Base-by-base conservation (phyloP, 768 basidiomycete species). In the Lyophyllum shimeji region DNA sequence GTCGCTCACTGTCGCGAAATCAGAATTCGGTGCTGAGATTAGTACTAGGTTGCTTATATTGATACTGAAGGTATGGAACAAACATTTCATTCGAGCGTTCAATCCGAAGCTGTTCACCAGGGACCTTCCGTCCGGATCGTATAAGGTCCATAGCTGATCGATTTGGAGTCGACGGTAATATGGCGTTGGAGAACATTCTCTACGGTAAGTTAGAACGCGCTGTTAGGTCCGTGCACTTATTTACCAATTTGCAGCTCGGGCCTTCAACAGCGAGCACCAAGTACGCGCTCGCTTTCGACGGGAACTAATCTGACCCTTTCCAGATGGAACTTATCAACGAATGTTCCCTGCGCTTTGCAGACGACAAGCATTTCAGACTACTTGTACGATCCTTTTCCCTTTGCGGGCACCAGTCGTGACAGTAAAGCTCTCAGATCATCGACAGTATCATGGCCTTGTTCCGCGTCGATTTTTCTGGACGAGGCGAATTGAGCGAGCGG, bases 401-500 rank as follows among this genome's bases (percentile, higher is more conserved):
- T 33, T 21, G 23, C 37, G 23, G 46, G 49, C 12, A n/a, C 46
- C 33, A 9, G 42, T 33, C 47, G 49, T 67, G 40, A 71, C 34
- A 27, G 21, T 55, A 24, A 18, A 33, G 31, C 40, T 44, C 53
- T 5, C 65, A 96, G 89, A 94, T 98, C 56, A 83, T 98, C 33
- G 96, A 98, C 68, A 95, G 92, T 63, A 95, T 98, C 58, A 96
- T 98, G 93, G 96, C 95, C 25, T 80, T 96, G 6, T 98, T 98
- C 70, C 85, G 94, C 18, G 91, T 94, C 43, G 95, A 98, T 71
- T 98, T 78, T 69, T 92, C 91, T 3, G 95, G 95, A 20, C 78
- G 95, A 76, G 96, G 95, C 27, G 96, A 97, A 69, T 73, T 97
- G 39, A 95, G 93, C 62, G 94, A 95, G 74, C 80, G 95, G 50